Base-by-base conservation (phyloP, 352 stramenopile genomes). In the Phytopythium litorale region DNA sequence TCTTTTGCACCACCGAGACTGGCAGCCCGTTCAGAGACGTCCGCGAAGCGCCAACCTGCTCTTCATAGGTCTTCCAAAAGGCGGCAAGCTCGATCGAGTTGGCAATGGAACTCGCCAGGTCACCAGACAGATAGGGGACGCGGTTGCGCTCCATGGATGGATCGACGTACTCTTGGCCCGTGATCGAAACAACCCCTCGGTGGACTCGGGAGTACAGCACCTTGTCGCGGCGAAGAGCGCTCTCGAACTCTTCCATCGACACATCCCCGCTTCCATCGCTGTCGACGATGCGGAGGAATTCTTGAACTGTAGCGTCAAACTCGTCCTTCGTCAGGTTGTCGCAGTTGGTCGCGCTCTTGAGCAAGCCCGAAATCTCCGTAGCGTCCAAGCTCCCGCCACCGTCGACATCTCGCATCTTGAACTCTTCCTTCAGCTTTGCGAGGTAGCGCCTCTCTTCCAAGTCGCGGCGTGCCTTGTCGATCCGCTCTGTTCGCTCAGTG, bases 191-290 rank as follows among this genome's bases (percentile, higher is more conserved):
- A 4, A 89, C 73, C 6, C 74, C 69, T 11, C 67, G 67, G 58
- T 96, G 87, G 1, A 93, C 62, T 1, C 79, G 73, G 30, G 78
- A 61, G 52, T 94, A 96, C 12, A 88, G 42, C 23, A 86, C 79
- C 61, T 87, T 91, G 61, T 92, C 74, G 23, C 81, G 69, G 40
- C 74, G 85, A 33, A 96, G 63, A 3, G 84, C 79, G 19, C 56
- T 78, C 60, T 91, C 78, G 64, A 96, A 96, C 53, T 96, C 87
- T 25, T 94, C 84, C 30, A 94, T 60, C 7, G 86, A 94, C 25
- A 96, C 83, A 58, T 96, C 87, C 21, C 86, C 86, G 51, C 86
- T 94, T 42, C 78, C 68, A 43, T 96, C 86, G 33, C 69, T 78
- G 60, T 96, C 87, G 21, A 96, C 86, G 60, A 94, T 88, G 25